A percentile compares a stretch with the other conserved stretches of the same genome.
Conservation (phyloP, 2,329 filamentous ascomycete species). For the Penicillium brasilianum region DNA sequence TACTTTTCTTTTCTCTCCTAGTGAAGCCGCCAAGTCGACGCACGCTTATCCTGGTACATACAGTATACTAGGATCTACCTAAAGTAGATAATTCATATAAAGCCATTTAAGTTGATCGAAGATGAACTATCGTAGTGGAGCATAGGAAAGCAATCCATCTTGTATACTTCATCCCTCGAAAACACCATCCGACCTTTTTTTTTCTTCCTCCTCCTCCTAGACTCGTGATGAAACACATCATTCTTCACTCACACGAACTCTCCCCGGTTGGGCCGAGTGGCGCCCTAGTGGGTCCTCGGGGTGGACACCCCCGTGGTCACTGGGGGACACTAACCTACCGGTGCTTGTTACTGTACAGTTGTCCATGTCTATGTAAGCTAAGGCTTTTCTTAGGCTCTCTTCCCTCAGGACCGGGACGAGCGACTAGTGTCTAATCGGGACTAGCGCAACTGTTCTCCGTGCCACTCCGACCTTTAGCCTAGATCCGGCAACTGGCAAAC, state of each 20-base stretch:
- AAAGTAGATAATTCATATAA: not conserved
- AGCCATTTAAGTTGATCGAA: not conserved
- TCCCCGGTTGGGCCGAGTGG: conserved; percentile 30
- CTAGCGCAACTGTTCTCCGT: conserved; percentile 34
- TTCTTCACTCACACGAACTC: conserved; percentile 15
- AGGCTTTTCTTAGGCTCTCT: not conserved
- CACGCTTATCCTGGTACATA: not conserved
- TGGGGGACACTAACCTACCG: not conserved
- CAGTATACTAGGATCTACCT: not conserved
- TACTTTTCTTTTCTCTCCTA: not conserved
- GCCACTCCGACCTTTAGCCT: conserved; percentile 32
- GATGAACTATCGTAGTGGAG: not conserved
- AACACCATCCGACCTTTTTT: not conserved
- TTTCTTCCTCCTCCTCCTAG: not conserved
- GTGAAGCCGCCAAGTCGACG: no score
- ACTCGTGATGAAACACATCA: not conserved
- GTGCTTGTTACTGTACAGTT: not conserved
- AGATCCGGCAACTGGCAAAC: conserved; percentile 14
- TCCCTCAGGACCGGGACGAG: not conserved
- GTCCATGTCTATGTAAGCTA: no score
- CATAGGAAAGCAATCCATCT: not conserved
- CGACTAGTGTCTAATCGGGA: conserved; percentile 21
- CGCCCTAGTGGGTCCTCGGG: conserved; percentile 29
- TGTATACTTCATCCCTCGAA: not conserved
- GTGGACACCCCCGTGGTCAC: conserved; percentile 31